These are phyloP conservation scores for Fusarium sp. DNA, from an alignment of 2,329 filamentous ascomycete species.

Conservation along the genomic window DNA sequence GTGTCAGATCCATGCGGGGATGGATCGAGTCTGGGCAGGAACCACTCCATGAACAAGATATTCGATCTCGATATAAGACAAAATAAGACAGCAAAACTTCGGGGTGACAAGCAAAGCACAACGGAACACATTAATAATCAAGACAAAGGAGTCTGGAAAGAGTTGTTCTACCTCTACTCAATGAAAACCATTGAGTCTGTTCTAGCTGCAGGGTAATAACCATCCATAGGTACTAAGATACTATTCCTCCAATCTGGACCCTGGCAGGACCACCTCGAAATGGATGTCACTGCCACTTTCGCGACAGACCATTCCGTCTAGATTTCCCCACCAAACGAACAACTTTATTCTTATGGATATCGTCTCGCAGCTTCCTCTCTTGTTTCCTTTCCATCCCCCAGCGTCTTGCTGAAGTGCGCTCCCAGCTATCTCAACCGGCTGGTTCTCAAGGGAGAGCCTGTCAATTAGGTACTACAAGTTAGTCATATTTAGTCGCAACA, in stretches of 20 bases:
- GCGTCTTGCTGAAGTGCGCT: not conserved
- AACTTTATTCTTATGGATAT: not conserved
- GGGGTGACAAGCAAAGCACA: not conserved
- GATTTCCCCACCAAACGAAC: conserved; percentile 13
- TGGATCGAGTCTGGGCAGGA: not conserved
- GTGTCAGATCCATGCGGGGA: conserved; percentile 17
- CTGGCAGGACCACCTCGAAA: not conserved
- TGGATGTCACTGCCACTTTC: conserved; percentile 29
- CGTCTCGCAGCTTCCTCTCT: not conserved
- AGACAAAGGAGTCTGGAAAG: not conserved
- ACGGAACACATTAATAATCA: not conserved
- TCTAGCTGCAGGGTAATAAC: not conserved
- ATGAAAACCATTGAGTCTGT: not conserved
- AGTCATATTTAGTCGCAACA: not conserved
- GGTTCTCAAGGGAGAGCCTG: not conserved
- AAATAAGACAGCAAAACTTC: not conserved
- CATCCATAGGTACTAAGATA: not conserved
- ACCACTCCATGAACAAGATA: not conserved
- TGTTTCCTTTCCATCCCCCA: not conserved
- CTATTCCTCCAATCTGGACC: not conserved
- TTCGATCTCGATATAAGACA: not conserved
- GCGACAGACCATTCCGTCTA: conserved; percentile 3
- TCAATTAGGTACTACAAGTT: not conserved
- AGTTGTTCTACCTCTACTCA: not conserved
- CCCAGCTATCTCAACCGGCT: not conserved